These are phyloP conservation scores for Geotrichum restrictum DNA, from an alignment of 1,139 yeast species.

Conservation along the genomic window DNA sequence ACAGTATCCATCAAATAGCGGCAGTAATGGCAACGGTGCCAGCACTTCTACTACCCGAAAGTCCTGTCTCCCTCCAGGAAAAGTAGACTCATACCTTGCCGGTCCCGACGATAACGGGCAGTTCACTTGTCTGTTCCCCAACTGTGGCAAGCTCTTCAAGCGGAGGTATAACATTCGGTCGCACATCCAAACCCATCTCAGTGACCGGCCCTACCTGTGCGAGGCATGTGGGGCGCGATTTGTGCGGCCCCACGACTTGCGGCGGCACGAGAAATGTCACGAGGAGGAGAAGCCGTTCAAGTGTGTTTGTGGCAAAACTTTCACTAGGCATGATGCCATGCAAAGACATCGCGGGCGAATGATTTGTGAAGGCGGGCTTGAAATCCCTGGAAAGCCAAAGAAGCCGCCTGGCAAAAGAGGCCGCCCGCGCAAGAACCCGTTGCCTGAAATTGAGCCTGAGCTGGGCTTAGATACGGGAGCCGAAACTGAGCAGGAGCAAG, in stretches of 20 bases:
- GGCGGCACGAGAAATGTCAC: slow-evolving; percentile 88
- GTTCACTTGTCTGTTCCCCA: slow-evolving; percentile 70
- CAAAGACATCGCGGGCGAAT: slow-evolving; percentile 73
- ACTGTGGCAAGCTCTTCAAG: slow-evolving; percentile 80
- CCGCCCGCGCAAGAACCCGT: slow-evolving; percentile 31
- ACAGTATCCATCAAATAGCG: slow-evolving; percentile 20
- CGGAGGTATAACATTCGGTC: slow-evolving; percentile 92
- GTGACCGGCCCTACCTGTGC: slow-evolving; percentile 82
- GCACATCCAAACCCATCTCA: slow-evolving; percentile 93
- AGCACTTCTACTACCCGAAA: slow-evolving; percentile 31
- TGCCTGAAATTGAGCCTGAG: slow-evolving; percentile 3
- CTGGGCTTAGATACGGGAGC: neutral
- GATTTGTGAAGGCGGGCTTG: slow-evolving; percentile 71
- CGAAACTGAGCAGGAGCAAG: neutral
- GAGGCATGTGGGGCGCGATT: slow-evolving; percentile 58
- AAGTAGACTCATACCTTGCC: slow-evolving; percentile 74
- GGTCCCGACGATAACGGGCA: slow-evolving; percentile 68
- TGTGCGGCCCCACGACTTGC: slow-evolving; percentile 88
- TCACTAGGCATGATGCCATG: slow-evolving; percentile 84
- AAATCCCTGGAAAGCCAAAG: slow-evolving; percentile 38
- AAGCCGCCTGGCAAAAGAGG: slow-evolving; percentile 34
- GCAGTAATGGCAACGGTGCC: neutral
- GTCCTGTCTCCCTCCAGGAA: slow-evolving; percentile 84
- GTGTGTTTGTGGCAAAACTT: slow-evolving; percentile 91
- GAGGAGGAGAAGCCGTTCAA: slow-evolving; percentile 59